Evolutionary conservation across 495 filamentous ascomycete species (phyloP), one percentile per base, ranked within the genome.

Genomic region (Hypoxylon crocopeplum): DNA sequence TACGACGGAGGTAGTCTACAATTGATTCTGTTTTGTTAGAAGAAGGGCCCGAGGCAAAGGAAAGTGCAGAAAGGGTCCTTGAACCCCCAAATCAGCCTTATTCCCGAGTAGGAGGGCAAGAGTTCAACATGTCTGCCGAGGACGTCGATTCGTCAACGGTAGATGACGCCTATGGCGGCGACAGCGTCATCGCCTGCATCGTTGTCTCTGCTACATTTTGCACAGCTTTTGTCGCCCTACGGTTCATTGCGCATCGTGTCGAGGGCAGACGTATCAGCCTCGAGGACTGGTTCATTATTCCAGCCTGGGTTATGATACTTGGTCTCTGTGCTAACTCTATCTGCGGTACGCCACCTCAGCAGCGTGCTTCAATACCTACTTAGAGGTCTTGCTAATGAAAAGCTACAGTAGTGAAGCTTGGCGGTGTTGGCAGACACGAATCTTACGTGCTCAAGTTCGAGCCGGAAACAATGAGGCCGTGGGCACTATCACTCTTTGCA

Each of bases 251-350:
- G 25, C 29, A 45, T 7, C 27, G 39, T 17, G 11, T 55, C 10
- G 50, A 39, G 24, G 25, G 30, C 8, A 40, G 50, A n/a, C 29
- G 39, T 19, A 36, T 46, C 8, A 24, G 39, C 10, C 39, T 55
- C 27, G 50, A 55, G 13, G 50, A 55, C 11, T 55, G 50, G 50
- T 25, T 55, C 1, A 55, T 55, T 11, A 3, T 55, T 13, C 50
- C 50, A 25, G 38, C 50, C 6, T 55, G 50, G 50, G 19, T 55
- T n/a, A 7, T 55, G 20, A 16, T 45, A 29, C 1, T 55, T 2
- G 50, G 50, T 5, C 37, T 55, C 36, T 55, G 40, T 36, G 39
- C 17, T 7, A 55, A 46, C n/a, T 38, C 4, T 6, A 55, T 55
- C 20, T 55, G 39, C 15, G 37, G 50, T 55, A 55, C 24, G 40